Base-by-base conservation (phyloP, 169 alveolate species). In the Eimeria tenella region DNA sequence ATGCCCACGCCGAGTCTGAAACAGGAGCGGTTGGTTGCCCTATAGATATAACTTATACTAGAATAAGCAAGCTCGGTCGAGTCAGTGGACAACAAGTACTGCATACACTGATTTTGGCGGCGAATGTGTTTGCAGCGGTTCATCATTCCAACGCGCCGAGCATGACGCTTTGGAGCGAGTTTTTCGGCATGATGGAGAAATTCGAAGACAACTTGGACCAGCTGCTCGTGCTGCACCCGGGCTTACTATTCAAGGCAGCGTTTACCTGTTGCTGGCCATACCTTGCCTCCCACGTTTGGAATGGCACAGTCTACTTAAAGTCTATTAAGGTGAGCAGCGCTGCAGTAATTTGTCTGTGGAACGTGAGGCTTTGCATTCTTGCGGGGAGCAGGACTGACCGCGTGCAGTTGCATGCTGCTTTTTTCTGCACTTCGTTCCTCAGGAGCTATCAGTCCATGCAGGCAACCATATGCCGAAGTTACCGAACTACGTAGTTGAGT, bases 141-240 rank as follows among this genome's bases (percentile, higher is more conserved):
- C 90, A 83, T 56, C 90, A 83, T 75, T 53, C 74, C 60, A 63
- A 87, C 19, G 53, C 60, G 21, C 93, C 93, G 25, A 49, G 75
- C 23, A 87, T 87, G 68, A 17, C 93, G 3, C 70, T 87, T 8
- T 87, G 84, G 84, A n/a, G 63, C 17, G 93, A 87, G 56, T 87
- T 87, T n/a, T 87, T 87, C 55, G 55, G 56, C 11, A 21, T 87
- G 53, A 60, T 68, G 53, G 58, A 62, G 15, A 25, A 56, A 25
- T 87, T 60, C 74, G 93, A 87, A 65, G 71, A 87, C 84, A 87
- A 75, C 10, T 63, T 87, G 31, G 93, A 87, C 25, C 86, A 87
- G 84, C 86, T 87, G 70, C 93, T 87, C 19, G 86, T 87, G 15
- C 93, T 87, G 23, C 86, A 71, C 49, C 86, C 93, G 60, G 93